Conservation (phyloP, 306 rosid species). For the Medicago arabica region DNA sequence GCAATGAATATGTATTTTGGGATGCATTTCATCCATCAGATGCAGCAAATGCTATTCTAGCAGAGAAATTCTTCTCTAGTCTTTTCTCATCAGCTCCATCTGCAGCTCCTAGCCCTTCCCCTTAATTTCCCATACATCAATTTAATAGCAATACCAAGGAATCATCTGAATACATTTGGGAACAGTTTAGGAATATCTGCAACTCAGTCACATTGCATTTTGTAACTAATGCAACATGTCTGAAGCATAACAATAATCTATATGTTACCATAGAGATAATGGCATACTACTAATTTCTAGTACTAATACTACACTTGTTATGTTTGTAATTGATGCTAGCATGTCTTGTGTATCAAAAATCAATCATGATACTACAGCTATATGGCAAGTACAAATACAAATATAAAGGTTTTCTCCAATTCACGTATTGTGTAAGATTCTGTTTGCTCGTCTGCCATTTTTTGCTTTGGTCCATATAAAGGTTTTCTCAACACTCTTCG, state of each 20-base stretch:
- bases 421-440: too few relatives aligned
- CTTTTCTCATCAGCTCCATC: slow-evolving; percentile 47
- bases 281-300: not conserved
- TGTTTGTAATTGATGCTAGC: not conserved
- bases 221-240: slow-evolving; percentile 13
- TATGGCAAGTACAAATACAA: not conserved
- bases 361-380: not conserved
- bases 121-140: not conserved
- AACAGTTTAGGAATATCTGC: not conserved
- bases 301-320: not conserved
- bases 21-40: slow-evolving; percentile 96
- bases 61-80: slow-evolving; percentile 59
- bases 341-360: not conserved
- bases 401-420: too few relatives aligned
- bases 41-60: slow-evolving; percentile 77
- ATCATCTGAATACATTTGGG: not conserved
- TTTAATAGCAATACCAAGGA: not conserved
- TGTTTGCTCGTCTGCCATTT: too few relatives aligned
- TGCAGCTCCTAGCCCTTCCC: slow-evolving; percentile 55
- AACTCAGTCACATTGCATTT: not conserved
- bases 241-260: not conserved
- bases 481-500: too few relatives aligned
- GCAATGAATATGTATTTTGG: slow-evolving; percentile 79
- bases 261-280: not conserved
- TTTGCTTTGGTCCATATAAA: too few relatives aligned